Conservation (phyloP, 176 grass and related monocot genomes). For the Hsuehochloa calcarea region DNA sequence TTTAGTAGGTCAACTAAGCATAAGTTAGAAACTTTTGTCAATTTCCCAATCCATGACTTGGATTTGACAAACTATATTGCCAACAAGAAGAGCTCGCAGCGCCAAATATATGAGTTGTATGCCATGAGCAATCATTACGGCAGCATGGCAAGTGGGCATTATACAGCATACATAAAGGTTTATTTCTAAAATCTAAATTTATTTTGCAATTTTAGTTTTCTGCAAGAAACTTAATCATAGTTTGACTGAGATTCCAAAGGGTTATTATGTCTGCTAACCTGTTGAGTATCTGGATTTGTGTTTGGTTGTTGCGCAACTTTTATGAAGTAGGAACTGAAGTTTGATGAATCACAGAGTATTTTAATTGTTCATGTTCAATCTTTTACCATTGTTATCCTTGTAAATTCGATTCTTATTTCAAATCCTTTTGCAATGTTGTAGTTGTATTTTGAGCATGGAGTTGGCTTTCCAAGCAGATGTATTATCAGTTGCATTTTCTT, state of each 20-base stretch:
- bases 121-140: slow-evolving; percentile 97
- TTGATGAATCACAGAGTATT: neutral
- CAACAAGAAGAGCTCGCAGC: slow-evolving; percentile 69
- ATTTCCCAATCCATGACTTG: slow-evolving; percentile 91
- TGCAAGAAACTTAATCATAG: neutral
- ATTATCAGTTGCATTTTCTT: slow-evolving; percentile 4
- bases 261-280: slow-evolving; percentile 7
- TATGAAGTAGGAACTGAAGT: neutral
- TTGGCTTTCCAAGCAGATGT: neutral
- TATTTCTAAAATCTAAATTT: slow-evolving; percentile 2
- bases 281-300: neutral
- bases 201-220: neutral
- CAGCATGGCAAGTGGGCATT: slow-evolving; percentile 97
- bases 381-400: neutral
- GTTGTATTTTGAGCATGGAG: neutral
- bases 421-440: slow-evolving; percentile 3
- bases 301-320: neutral
- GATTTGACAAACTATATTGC: slow-evolving; percentile 98
- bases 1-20: slow-evolving; percentile 95
- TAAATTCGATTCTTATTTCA: neutral
- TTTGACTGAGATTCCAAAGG: neutral
- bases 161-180: slow-evolving; percentile 97
- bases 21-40: slow-evolving; percentile 91
- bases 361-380: neutral
- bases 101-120: slow-evolving; percentile 80